These are phyloP conservation scores for Notholithocarpus densiflorus DNA, from an alignment of 306 rosid genomes.

Conservation along the genomic window DNA sequence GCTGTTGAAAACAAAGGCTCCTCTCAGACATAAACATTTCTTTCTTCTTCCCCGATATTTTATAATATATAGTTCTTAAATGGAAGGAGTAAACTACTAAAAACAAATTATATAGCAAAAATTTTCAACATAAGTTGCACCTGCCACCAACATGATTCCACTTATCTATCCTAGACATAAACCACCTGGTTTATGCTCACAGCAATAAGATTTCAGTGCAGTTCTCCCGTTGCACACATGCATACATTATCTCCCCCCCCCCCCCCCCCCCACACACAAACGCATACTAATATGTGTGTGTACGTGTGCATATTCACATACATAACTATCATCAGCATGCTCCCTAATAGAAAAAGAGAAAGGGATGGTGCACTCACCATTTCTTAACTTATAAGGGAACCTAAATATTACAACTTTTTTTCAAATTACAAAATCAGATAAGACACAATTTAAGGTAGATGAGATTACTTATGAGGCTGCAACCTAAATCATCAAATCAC, in stretches of 20 bases:
- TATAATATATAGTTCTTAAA: not conserved
- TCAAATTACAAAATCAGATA: not conserved
- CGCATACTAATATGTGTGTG: not conserved
- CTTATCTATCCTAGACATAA: not conserved
- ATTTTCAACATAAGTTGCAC: not conserved
- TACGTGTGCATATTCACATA: not conserved
- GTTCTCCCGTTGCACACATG: not conserved
- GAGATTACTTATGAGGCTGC: not conserved
- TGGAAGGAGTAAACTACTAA: not conserved
- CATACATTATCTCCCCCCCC: not conserved
- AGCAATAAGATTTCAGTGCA: not conserved
- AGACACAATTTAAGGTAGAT: not conserved
- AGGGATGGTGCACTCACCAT: not conserved
- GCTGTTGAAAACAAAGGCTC: slow-evolving; percentile 47
- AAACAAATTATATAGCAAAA: not conserved
- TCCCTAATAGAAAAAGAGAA: not conserved
- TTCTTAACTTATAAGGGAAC: not conserved
- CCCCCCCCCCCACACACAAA: not conserved
- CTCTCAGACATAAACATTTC: slow-evolving; percentile 17
- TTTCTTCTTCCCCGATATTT: not conserved
- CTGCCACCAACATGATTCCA: not conserved
- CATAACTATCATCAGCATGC: not conserved
- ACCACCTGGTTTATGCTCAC: not conserved
- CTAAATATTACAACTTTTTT: not conserved
- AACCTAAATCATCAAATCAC: not conserved